phyloP scores from a whole-genome alignment of 2,329 filamentous ascomycete species.

The Pleoardoris graminearum region DNA sequence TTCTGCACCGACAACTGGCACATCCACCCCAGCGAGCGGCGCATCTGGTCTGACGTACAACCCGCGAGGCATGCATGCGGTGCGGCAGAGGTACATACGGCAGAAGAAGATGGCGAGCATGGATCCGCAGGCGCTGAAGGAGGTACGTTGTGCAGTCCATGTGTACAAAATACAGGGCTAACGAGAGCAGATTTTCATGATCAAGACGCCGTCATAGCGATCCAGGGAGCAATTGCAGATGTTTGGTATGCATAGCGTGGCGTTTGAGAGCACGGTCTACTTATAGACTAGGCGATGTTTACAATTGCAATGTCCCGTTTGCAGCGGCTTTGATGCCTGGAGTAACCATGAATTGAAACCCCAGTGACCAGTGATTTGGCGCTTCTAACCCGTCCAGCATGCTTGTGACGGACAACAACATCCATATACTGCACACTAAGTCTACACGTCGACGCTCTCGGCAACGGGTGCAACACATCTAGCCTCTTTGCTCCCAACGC shows the following conservation, averaged over 20 bases:
- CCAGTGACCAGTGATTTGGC: too few relatives aligned
- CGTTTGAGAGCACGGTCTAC: slow-evolving; percentile 21
- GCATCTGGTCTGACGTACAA: slow-evolving; percentile 37
- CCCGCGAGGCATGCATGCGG: slow-evolving; percentile 67
- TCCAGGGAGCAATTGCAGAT: background rate
- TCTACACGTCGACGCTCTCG: too few relatives aligned
- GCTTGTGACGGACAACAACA: too few relatives aligned
- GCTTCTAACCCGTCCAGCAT: too few relatives aligned
- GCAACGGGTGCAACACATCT: too few relatives aligned
- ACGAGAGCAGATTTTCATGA: slow-evolving; percentile 41
- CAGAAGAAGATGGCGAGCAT: slow-evolving; percentile 84
- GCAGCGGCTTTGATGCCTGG: background rate
- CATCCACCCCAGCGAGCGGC: slow-evolving; percentile 53
- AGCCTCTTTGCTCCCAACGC: too few relatives aligned
- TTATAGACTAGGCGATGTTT: background rate
- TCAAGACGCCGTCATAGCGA: slow-evolving; percentile 36
- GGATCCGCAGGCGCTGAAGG: slow-evolving; percentile 80
- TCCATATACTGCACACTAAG: too few relatives aligned
- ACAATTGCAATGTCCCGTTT: background rate
- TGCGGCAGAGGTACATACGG: slow-evolving; percentile 80
- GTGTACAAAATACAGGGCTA: slow-evolving; percentile 9
- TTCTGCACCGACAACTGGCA: slow-evolving; percentile 45
- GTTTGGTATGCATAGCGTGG: slow-evolving; percentile 36
- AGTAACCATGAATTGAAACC: too few relatives aligned
- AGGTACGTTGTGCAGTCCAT: slow-evolving; percentile 58